Conservation (phyloP, 2,329 filamentous ascomycete genomes). For the Fusarium pseudograminearum region DNA sequence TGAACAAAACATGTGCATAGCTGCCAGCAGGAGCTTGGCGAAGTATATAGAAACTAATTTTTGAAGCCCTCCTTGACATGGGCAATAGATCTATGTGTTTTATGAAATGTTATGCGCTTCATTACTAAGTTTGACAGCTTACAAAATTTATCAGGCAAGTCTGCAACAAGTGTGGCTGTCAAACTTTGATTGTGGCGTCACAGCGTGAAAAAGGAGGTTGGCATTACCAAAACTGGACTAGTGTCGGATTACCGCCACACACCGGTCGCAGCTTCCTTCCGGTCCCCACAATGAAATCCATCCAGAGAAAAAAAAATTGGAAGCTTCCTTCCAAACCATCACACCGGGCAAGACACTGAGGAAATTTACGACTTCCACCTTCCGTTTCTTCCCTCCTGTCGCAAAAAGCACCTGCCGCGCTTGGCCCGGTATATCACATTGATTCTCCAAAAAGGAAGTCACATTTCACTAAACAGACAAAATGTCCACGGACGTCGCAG, state of each 20-base stretch:
- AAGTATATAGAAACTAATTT: constrained; percentile 5
- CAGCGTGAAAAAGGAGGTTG: neutral
- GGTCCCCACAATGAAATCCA: constrained; percentile 50
- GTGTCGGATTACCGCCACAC: constrained; percentile 42
- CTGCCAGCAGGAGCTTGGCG: neutral
- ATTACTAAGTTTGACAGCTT: neutral
- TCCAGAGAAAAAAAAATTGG: constrained; percentile 52
- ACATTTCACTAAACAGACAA: constrained; percentile 34
- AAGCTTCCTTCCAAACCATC: constrained; percentile 47
- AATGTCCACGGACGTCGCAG: constrained; percentile 63
- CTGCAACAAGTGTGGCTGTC: neutral
- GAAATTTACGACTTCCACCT: constrained; percentile 48
- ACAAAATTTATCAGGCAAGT: neutral
- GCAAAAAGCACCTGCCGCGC: constrained; percentile 43
- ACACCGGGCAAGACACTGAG: constrained; percentile 50
- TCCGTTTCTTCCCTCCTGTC: constrained; percentile 46
- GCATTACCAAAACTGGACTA: constrained; percentile 16
- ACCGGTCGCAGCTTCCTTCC: constrained; percentile 40
- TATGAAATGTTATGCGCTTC: too few species aligned
- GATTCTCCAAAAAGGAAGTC: constrained; percentile 27
- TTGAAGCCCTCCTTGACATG: neutral
- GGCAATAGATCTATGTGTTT: too few species aligned
- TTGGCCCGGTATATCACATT: constrained; percentile 48
- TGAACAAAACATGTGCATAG: neutral
- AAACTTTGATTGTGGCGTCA: neutral